Evolutionary conservation across 805 yeast species (phyloP).

Genomic region (Cyberlindnera meyerae): DNA sequence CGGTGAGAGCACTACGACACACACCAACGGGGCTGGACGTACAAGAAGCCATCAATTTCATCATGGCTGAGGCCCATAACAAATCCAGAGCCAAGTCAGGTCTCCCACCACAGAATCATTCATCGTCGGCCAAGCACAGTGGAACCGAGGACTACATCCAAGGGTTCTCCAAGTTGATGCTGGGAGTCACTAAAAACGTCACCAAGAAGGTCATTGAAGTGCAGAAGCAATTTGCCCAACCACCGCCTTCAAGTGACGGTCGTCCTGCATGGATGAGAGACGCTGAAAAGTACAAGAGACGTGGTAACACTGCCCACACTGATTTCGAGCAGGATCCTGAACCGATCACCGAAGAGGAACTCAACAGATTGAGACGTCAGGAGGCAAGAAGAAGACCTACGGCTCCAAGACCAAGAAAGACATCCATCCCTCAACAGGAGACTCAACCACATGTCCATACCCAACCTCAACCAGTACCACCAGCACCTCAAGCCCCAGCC

Average conservation of each 20-base stretch:
- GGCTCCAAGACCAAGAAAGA: conserved; percentile 10
- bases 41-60: conserved; percentile 57
- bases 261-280: conserved; percentile 76
- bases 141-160: conserved; percentile 18
- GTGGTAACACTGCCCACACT: conserved; percentile 17
- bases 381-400: conserved; percentile 6
- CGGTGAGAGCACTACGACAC: conserved; percentile 52
- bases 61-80: conserved; percentile 57
- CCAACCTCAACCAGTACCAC: too few species aligned
- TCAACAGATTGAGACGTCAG: conserved; percentile 13
- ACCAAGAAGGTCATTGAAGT: conserved; percentile 22
- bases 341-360: conserved; percentile 33
- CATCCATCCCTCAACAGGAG: too few species aligned
- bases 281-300: conserved; percentile 40
- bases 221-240: conserved; percentile 29
- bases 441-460: too few species aligned
- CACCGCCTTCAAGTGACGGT: conserved; percentile 27
- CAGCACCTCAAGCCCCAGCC: too few species aligned
- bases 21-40: conserved; percentile 51
- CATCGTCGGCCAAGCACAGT: background rate
- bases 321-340: conserved; percentile 43
- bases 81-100: conserved; percentile 30
- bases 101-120: conserved; percentile 8
- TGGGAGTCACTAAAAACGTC: conserved; percentile 21
- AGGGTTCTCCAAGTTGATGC: conserved; percentile 19